phyloP scores from a whole-genome alignment of 805 yeast genomes.

The Sungouiozyma intestinalis region DNA sequence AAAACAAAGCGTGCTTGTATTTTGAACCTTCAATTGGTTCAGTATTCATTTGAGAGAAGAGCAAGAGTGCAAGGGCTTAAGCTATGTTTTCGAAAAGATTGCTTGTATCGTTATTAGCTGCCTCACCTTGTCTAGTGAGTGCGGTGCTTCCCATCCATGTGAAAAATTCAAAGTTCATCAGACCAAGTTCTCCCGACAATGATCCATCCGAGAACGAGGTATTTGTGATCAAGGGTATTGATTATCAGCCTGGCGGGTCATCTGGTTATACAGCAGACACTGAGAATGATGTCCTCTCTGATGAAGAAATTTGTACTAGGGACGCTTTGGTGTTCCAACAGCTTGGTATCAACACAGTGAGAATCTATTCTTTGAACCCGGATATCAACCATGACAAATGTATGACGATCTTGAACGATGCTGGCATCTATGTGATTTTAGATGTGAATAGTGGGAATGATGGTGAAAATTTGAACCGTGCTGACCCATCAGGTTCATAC shows the following conservation, averaged over 20 bases:
- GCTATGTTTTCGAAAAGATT: conserved; percentile 5
- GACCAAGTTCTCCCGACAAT: conserved; percentile 34
- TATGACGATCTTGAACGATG: conserved; percentile 79
- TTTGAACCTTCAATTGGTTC: not conserved
- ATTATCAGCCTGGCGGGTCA: conserved; percentile 91
- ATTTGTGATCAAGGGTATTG: conserved; percentile 77
- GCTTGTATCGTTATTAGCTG: conserved; percentile 9
- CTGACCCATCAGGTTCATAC: conserved; percentile 61
- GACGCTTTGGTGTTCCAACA: conserved; percentile 72
- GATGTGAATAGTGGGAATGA: conserved; percentile 73
- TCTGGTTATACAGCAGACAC: conserved; percentile 34
- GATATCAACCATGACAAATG: conserved; percentile 83
- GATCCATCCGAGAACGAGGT: conserved; percentile 38
- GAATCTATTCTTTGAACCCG: conserved; percentile 77
- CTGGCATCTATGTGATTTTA: conserved; percentile 79
- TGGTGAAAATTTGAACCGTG: conserved; percentile 61
- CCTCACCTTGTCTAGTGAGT: conserved; percentile 10
- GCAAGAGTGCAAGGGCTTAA: not conserved
- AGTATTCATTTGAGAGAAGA: not conserved
- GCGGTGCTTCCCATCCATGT: conserved; percentile 51
- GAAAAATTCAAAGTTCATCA: conserved; percentile 48
- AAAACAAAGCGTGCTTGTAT: too few species aligned
- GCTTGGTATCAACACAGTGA: conserved; percentile 73
- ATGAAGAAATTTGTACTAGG: conserved; percentile 60
- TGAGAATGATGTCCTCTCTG: conserved; percentile 57